phyloP scores from a whole-genome alignment of 2,329 filamentous ascomycete species.

The Incumbomyces delicatus region DNA sequence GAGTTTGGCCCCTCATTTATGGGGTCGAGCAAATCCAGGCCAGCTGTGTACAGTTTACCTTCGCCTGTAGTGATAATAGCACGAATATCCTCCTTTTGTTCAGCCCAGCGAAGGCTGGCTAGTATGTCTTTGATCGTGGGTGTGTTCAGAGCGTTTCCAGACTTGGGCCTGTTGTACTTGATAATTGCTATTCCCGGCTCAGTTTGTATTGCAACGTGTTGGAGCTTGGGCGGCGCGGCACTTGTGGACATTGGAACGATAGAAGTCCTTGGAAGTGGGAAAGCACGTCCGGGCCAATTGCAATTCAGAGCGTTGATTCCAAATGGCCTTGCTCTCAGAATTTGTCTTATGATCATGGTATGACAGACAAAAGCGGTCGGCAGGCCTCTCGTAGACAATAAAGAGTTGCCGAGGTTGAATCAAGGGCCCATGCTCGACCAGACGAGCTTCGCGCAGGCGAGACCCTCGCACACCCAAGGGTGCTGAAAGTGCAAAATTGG shows the following conservation, averaged over 20 bases:
- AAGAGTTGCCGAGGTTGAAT: too few species aligned
- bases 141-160: slow-evolving; percentile 8
- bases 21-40: not conserved
- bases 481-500: too few species aligned
- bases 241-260: not conserved
- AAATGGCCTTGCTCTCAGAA: too few species aligned
- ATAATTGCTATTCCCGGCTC: slow-evolving; percentile 6
- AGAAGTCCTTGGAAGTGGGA: too few species aligned
- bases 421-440: too few species aligned
- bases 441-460: too few species aligned
- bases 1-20: slow-evolving; percentile 2
- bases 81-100: not conserved
- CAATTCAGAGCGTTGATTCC: too few species aligned
- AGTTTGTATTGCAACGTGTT: slow-evolving; percentile 3
- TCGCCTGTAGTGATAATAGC: slow-evolving; percentile 2
- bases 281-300: too few species aligned
- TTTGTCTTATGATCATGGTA: too few species aligned
- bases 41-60: slow-evolving; percentile 2
- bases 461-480: too few species aligned
- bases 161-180: slow-evolving; percentile 9
- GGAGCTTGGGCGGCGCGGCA: not conserved
- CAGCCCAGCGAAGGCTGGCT: slow-evolving; percentile 2
- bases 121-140: slow-evolving; percentile 3
- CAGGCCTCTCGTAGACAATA: too few species aligned
- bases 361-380: too few species aligned